phyloP scores from a whole-genome alignment of 495 filamentous ascomycete species.

The Tuber brumale region DNA sequence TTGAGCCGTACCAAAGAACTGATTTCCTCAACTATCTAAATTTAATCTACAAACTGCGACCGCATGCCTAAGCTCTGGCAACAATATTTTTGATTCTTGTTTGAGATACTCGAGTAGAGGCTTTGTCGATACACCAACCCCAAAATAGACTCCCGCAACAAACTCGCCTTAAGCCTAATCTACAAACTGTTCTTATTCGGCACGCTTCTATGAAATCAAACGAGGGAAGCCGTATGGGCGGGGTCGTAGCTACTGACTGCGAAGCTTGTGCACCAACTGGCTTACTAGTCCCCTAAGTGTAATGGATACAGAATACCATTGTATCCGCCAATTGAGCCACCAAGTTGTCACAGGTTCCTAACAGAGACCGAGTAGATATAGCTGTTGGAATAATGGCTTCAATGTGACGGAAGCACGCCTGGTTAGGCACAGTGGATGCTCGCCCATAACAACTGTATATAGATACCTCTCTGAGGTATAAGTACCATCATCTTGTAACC shows the following conservation, averaged over 20 bases:
- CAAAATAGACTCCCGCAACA: too few relatives aligned
- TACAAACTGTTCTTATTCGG: not conserved
- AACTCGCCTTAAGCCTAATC: not conserved
- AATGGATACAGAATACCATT: not conserved
- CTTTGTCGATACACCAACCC: not conserved
- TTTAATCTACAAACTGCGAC: not conserved
- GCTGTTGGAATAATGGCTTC: too few relatives aligned
- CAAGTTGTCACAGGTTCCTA: not conserved
- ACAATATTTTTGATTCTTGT: not conserved
- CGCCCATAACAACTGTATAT: too few relatives aligned
- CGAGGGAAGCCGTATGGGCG: not conserved
- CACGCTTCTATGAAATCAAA: not conserved
- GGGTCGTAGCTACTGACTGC: not conserved
- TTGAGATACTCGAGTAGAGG: not conserved
- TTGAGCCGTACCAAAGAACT: not conserved
- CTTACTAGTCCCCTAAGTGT: not conserved
- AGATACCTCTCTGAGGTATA: too few relatives aligned
- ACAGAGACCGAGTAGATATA: not conserved
- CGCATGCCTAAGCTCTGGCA: not conserved
- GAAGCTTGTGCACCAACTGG: not conserved
- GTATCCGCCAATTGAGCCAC: not conserved
- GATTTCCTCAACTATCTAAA: not conserved
- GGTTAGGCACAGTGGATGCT: too few relatives aligned
- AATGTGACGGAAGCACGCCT: too few relatives aligned
- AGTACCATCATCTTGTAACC: too few relatives aligned